Percentiles rank a stretch among this genome's conserved stretches.
Evolutionary conservation across 192 early-diverging fungal species (phyloP).

Genomic region (Backusella sp.): DNA sequence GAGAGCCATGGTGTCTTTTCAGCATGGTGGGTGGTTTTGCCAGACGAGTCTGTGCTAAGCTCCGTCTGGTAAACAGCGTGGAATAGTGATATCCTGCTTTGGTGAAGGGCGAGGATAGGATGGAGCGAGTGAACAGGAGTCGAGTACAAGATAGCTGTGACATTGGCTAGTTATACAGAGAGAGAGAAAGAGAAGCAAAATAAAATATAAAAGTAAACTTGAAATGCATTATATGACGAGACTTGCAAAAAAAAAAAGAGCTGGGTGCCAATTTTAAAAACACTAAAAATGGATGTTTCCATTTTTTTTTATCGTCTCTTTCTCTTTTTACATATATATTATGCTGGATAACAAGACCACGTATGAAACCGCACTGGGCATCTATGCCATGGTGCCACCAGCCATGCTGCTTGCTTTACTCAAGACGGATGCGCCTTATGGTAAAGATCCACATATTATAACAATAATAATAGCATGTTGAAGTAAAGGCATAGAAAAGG

Average conservation of each 20-base stretch:
- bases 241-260: too few species aligned
- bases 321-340: neutral
- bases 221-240: neutral
- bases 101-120: neutral
- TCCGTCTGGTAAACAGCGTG: neutral
- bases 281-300: neutral
- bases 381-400: slow-evolving; percentile 24
- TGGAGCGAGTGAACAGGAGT: neutral
- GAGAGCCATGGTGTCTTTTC: slow-evolving; percentile 2
- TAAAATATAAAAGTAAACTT: neutral
- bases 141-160: neutral
- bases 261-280: neutral
- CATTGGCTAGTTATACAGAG: neutral
- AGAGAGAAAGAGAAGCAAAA: neutral
- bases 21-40: too few species aligned
- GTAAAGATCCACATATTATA: slow-evolving; percentile 5
- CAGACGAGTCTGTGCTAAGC: neutral
- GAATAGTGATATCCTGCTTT: neutral
- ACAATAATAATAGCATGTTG: too few species aligned
- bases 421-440: slow-evolving; percentile 30
- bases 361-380: neutral
- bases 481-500: neutral
- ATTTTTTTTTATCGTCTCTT: neutral
- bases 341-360: neutral
- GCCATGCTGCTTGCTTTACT: neutral